A percentile compares a stretch with the other conserved stretches of the same genome.
Conservation (phyloP, 257 asterid genomes). For the Rehmannia glutinosa region DNA sequence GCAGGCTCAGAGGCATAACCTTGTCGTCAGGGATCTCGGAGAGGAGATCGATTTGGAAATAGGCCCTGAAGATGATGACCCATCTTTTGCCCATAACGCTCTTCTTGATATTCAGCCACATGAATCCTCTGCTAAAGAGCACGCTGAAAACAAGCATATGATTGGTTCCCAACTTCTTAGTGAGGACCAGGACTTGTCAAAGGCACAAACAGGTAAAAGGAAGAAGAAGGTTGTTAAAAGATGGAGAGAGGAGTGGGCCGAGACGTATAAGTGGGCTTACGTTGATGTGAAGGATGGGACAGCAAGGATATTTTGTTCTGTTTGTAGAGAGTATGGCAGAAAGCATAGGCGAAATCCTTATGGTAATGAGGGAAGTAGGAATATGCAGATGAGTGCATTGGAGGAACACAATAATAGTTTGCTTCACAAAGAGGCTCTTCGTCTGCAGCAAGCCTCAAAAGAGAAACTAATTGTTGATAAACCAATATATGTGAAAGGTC, state of each 20-base stretch:
- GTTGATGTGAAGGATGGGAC: slow-evolving; percentile 93
- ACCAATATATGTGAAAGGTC: slow-evolving; percentile 92
- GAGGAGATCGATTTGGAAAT: slow-evolving; percentile 98
- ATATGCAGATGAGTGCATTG: slow-evolving; percentile 99
- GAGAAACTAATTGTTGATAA: slow-evolving; percentile 83
- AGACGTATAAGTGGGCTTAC: slow-evolving; percentile 98
- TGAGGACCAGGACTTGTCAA: slow-evolving; percentile 71
- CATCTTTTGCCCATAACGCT: slow-evolving; percentile 60
- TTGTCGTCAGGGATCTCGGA: slow-evolving; percentile 80
- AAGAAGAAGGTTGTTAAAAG: slow-evolving; percentile 96
- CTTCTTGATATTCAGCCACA: slow-evolving; percentile 69
- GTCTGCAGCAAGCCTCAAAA: slow-evolving; percentile 93
- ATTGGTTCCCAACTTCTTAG: slow-evolving; percentile 57
- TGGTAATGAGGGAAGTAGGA: slow-evolving; percentile 99
- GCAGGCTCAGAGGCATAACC: slow-evolving; percentile 93
- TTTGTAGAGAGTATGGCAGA: slow-evolving; percentile 96
- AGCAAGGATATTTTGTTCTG: slow-evolving; percentile 95
- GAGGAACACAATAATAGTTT: slow-evolving; percentile 98
- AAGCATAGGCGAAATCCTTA: slow-evolving; percentile 98
- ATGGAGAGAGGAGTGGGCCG: slow-evolving; percentile 99
- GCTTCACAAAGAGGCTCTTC: slow-evolving; percentile 99
- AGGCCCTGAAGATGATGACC: slow-evolving; percentile 86
- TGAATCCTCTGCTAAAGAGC: slow-evolving; percentile 79
- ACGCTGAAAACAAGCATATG: slow-evolving; percentile 63
- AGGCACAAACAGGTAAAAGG: slow-evolving; percentile 70